Conservation (phyloP, 2,329 filamentous ascomycete genomes). For the Fusarium avenaceum region DNA sequence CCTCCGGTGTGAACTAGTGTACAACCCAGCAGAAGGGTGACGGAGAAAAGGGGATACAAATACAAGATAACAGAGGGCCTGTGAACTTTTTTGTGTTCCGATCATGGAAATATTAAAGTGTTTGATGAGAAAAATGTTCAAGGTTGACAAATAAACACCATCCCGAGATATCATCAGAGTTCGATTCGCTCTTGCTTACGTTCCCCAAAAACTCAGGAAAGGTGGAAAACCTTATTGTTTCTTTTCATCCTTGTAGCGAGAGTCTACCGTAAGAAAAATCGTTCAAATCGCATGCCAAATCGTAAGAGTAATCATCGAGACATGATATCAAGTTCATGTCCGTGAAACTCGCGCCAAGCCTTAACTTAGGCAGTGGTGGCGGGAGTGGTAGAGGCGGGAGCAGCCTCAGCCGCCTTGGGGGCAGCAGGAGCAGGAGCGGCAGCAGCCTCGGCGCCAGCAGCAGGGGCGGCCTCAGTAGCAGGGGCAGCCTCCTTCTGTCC, state of each 20-base stretch:
- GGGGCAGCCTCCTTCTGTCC: conserved; percentile 56
- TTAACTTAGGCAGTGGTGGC: conserved; percentile 53
- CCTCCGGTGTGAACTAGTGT: conserved; percentile 53
- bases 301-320: conserved; percentile 54
- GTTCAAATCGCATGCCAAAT: conserved; percentile 58
- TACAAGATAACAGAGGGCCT: conserved; percentile 52
- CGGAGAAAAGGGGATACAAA: conserved; percentile 54
- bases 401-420: conserved; percentile 44
- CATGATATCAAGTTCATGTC: conserved; percentile 43
- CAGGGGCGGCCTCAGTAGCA: conserved; percentile 48
- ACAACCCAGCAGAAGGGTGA: conserved; percentile 55
- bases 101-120: conserved; percentile 51
- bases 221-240: conserved; percentile 46
- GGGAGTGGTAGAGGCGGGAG: conserved; percentile 38
- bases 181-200: conserved; percentile 47
- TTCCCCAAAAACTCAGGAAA: conserved; percentile 46
- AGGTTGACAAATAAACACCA: conserved; percentile 49
- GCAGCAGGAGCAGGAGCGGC: conserved; percentile 48
- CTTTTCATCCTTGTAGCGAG: conserved; percentile 51
- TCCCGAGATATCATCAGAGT: conserved; percentile 47
- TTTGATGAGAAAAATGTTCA: conserved; percentile 49
- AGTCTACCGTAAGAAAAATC: conserved; percentile 57
- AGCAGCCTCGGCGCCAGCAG: conserved; percentile 45
- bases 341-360: conserved; percentile 47
- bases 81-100: conserved; percentile 48